A percentile compares a stretch with the other conserved stretches of the same genome.
Conservation (phyloP, 176 grass and related monocot genomes). For the Bonia amplexicaulis region DNA sequence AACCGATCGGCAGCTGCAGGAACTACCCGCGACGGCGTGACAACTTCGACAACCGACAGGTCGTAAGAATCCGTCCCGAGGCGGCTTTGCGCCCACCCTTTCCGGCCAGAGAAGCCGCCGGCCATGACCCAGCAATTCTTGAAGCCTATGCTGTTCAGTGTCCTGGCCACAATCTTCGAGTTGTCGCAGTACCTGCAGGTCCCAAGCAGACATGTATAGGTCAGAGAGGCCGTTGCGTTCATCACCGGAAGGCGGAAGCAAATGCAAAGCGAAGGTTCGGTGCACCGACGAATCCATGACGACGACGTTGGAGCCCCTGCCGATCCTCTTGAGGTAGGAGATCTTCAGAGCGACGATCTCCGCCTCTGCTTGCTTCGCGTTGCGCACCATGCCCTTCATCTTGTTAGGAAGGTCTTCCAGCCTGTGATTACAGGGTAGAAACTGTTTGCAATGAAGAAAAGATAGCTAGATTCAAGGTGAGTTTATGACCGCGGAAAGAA, state of each 20-base stretch:
- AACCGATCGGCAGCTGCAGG: slow-evolving; percentile 44
- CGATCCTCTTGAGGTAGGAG: slow-evolving; percentile 74
- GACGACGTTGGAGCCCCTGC: slow-evolving; percentile 78
- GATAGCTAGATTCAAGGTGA: not conserved
- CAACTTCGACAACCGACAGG: slow-evolving; percentile 55
- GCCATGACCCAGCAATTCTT: slow-evolving; percentile 80
- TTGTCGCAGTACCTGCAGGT: slow-evolving; percentile 60
- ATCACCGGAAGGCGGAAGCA: not conserved
- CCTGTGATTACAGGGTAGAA: not conserved
- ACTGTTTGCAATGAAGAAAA: not conserved
- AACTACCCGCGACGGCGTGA: slow-evolving; percentile 70
- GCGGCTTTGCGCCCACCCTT: slow-evolving; percentile 77
- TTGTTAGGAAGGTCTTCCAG: slow-evolving; percentile 80
- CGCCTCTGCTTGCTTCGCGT: slow-evolving; percentile 61
- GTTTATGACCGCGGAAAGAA: not conserved
- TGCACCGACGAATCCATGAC: slow-evolving; percentile 87
- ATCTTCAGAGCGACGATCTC: slow-evolving; percentile 88
- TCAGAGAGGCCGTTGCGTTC: not conserved
- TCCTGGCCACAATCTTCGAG: slow-evolving; percentile 68
- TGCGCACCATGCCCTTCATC: slow-evolving; percentile 72
- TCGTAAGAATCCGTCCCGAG: slow-evolving; percentile 61
- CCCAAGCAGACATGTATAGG: not conserved
- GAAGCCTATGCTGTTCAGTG: slow-evolving; percentile 62
- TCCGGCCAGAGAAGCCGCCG: slow-evolving; percentile 77
- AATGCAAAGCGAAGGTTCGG: not conserved